Evolutionary conservation across 768 basidiomycete species (phyloP).

Genomic region (Vararia minispora): DNA sequence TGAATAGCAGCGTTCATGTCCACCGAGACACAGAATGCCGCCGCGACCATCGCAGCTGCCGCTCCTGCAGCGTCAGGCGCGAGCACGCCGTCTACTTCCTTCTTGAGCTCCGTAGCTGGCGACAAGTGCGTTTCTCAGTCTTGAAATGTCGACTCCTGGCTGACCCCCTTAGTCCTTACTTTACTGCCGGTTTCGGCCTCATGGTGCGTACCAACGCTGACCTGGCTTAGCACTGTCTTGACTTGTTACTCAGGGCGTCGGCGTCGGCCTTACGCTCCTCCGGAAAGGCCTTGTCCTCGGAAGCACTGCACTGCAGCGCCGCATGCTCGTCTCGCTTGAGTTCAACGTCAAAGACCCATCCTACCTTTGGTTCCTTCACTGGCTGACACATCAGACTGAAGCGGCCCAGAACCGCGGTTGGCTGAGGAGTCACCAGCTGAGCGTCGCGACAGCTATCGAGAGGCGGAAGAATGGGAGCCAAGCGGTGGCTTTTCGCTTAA

Average conservation of each 20-base stretch:
- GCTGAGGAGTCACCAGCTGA: conserved; percentile 82
- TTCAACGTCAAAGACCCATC: conserved; percentile 92
- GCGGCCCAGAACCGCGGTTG: conserved; percentile 25
- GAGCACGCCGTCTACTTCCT: neutral
- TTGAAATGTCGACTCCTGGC: neutral
- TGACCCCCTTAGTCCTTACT: conserved; percentile 67
- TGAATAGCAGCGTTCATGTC: conserved; percentile 1
- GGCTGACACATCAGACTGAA: conserved; percentile 77
- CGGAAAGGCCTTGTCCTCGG: conserved; percentile 61
- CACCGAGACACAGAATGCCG: no score
- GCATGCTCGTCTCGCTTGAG: conserved; percentile 90
- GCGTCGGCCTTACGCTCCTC: conserved; percentile 69
- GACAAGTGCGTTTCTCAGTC: conserved; percentile 48
- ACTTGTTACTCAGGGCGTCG: conserved; percentile 61
- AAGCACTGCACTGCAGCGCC: conserved; percentile 67
- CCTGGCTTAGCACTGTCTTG: neutral
- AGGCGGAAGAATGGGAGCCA: conserved; percentile 86
- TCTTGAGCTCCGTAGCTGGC: conserved; percentile 27
- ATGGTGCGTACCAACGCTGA: conserved; percentile 47
- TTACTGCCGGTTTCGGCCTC: conserved; percentile 95
- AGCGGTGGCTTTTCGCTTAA: conserved; percentile 82
- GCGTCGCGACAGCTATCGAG: conserved; percentile 87
- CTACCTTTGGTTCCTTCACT: conserved; percentile 94
- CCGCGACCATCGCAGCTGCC: neutral
- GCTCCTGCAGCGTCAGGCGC: neutral